A percentile compares a stretch with the other conserved stretches of the same genome.
phyloP scores from a whole-genome alignment of 1,284 basidiomycete genomes.

The Ganoderma resinaceum region DNA sequence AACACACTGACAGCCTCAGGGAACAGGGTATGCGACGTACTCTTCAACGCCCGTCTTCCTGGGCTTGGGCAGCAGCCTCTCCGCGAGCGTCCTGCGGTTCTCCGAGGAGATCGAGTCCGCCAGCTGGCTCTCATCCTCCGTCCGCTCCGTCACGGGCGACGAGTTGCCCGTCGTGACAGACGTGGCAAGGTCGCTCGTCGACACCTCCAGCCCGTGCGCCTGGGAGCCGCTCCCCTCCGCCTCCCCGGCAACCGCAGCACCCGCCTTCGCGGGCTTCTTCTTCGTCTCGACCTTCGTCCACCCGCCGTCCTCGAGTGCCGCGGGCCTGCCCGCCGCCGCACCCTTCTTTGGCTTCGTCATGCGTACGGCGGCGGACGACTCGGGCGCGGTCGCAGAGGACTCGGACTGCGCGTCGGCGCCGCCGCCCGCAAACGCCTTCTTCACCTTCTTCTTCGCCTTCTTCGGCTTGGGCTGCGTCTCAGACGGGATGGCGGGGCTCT shows the following conservation, averaged over 20 bases:
- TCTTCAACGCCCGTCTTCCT: constrained; percentile 71
- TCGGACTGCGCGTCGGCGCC: constrained; percentile 38
- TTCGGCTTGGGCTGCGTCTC: constrained; percentile 40
- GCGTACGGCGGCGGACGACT: constrained; percentile 32
- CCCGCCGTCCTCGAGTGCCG: constrained; percentile 48
- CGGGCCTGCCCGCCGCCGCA: constrained; percentile 26
- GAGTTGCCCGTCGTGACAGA: constrained; percentile 59
- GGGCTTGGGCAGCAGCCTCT: constrained; percentile 64
- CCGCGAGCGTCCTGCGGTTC: constrained; percentile 57
- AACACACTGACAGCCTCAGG: constrained; percentile 12
- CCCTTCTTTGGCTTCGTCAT: constrained; percentile 36
- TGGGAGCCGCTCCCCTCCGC: constrained; percentile 14
- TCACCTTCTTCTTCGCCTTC: constrained; percentile 53
- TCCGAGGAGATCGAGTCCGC: constrained; percentile 31
- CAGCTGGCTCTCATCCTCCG: constrained; percentile 44
- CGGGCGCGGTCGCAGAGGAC: constrained; percentile 43
- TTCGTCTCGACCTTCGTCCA: constrained; percentile 60
- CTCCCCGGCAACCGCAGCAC: constrained; percentile 10
- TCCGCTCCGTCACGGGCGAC: constrained; percentile 55
- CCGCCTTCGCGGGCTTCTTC: constrained; percentile 18
- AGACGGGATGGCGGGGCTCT: constrained; percentile 19
- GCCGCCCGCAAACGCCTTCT: constrained; percentile 31
- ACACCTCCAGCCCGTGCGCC: constrained; percentile 40
- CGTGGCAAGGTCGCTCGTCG: constrained; percentile 60
- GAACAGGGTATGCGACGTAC: constrained; percentile 47